Conservation (phyloP, 805 yeast species). For the Candida ficus region DNA sequence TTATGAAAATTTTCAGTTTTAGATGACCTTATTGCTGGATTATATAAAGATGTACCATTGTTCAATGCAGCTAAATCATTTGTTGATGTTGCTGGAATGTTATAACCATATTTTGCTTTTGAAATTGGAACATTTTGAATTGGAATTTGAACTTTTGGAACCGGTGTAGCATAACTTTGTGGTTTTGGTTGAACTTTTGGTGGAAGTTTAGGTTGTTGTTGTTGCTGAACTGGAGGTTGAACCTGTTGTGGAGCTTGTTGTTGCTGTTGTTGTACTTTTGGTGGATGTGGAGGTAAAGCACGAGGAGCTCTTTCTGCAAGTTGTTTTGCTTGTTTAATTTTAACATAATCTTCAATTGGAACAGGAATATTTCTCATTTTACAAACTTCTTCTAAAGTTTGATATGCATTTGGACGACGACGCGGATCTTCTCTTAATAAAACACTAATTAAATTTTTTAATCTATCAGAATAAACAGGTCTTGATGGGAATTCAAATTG, state of each 20-base stretch:
- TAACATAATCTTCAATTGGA: slow-evolving; percentile 35
- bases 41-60: neutral
- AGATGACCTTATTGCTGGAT: neutral
- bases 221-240: neutral
- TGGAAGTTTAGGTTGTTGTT: neutral
- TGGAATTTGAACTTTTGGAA: slow-evolving; percentile 4
- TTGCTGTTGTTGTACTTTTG: slow-evolving; percentile 3
- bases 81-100: slow-evolving; percentile 4
- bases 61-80: slow-evolving; percentile 6
- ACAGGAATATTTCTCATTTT: slow-evolving; percentile 49
- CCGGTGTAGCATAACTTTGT: neutral
- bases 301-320: slow-evolving; percentile 2
- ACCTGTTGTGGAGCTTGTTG: slow-evolving; percentile 4
- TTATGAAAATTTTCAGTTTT: slow-evolving; percentile 11
- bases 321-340: slow-evolving; percentile 21
- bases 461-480: slow-evolving; percentile 55
- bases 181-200: neutral
- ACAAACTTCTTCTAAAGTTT: slow-evolving; percentile 63
- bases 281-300: slow-evolving; percentile 1
- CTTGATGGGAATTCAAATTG: slow-evolving; percentile 45
- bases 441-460: slow-evolving; percentile 59
- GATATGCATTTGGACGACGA: slow-evolving; percentile 69
- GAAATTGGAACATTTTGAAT: slow-evolving; percentile 9
- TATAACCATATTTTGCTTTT: slow-evolving; percentile 4
- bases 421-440: slow-evolving; percentile 62